Conservation (phyloP, 2,329 filamentous ascomycete genomes). For the Aureobasidium subglaciale region DNA sequence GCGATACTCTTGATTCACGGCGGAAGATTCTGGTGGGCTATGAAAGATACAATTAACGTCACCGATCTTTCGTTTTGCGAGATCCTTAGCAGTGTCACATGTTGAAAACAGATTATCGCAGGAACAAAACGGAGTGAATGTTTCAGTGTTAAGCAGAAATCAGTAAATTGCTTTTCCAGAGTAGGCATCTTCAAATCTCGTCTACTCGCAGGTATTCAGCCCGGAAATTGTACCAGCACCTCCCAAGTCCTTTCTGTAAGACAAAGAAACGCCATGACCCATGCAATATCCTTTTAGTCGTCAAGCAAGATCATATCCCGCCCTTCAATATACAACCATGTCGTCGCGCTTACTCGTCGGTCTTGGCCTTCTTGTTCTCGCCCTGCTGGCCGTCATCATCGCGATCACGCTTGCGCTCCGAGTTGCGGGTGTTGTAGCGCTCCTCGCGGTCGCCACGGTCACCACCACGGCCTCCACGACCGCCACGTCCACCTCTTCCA, state of each 20-base stretch:
- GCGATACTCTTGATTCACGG: too few relatives aligned
- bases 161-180: conserved; percentile 5
- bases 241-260: conserved; percentile 2
- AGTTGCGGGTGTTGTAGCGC: conserved; percentile 14
- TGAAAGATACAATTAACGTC: fast-evolving
- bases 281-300: conserved; percentile 13
- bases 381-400: conserved; percentile 16
- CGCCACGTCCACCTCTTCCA: conserved; percentile 14
- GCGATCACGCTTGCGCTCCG: conserved; percentile 16
- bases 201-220: conserved; percentile 5
- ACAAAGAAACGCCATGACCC: conserved; percentile 13
- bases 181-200: not conserved
- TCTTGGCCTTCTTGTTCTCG: conserved; percentile 21
- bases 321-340: not conserved
- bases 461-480: conserved; percentile 18
- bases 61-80: too few relatives aligned
- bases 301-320: conserved; percentile 10
- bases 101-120: too few relatives aligned
- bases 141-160: not conserved
- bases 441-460: conserved; percentile 17
- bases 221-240: conserved; percentile 1
- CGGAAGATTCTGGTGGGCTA: too few relatives aligned
- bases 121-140: too few relatives aligned
- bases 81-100: too few relatives aligned
- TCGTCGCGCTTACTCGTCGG: conserved; percentile 13